phyloP scores from a whole-genome alignment of 148 eudicot species.

The Heliosperma pusillum region DNA sequence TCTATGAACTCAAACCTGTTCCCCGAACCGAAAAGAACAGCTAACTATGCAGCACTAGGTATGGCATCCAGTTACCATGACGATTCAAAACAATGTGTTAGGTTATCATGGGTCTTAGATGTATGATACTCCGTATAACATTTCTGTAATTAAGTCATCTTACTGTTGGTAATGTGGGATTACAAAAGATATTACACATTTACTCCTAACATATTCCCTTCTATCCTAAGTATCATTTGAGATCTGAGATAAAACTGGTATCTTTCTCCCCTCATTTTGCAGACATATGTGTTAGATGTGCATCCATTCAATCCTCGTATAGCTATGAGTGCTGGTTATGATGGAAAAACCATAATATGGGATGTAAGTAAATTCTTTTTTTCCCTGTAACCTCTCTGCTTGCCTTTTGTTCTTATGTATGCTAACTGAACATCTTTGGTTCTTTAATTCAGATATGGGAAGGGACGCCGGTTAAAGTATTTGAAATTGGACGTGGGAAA shows the following conservation, averaged over 20 bases:
- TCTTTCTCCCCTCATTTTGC: conserved; percentile 24
- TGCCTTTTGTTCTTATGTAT: conserved; percentile 4
- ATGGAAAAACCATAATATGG: conserved; percentile 90
- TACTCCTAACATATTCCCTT: not conserved
- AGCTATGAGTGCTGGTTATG: conserved; percentile 99
- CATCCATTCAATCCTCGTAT: conserved; percentile 98
- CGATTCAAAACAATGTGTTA: too few species aligned
- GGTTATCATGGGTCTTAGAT: too few species aligned
- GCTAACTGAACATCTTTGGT: conserved; percentile 15
- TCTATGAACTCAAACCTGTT: too few species aligned
- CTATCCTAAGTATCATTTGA: not conserved
- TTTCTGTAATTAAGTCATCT: not conserved
- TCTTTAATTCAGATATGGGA: conserved; percentile 77
- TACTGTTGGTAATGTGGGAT: not conserved
- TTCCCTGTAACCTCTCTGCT: not conserved
- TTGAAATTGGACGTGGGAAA: conserved; percentile 87
- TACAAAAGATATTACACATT: not conserved
- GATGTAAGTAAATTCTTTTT: conserved; percentile 60
- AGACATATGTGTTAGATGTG: conserved; percentile 98
- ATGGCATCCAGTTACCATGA: too few species aligned
- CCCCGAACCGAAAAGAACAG: too few species aligned
- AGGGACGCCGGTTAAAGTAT: conserved; percentile 75
- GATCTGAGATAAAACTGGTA: not conserved
- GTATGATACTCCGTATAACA: too few species aligned
- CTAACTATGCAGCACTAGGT: too few species aligned